Percentiles rank a stretch among this genome's conserved stretches.
Evolutionary conservation across 305 asterid species (phyloP).

Genomic region (Fraxinus sp.): DNA sequence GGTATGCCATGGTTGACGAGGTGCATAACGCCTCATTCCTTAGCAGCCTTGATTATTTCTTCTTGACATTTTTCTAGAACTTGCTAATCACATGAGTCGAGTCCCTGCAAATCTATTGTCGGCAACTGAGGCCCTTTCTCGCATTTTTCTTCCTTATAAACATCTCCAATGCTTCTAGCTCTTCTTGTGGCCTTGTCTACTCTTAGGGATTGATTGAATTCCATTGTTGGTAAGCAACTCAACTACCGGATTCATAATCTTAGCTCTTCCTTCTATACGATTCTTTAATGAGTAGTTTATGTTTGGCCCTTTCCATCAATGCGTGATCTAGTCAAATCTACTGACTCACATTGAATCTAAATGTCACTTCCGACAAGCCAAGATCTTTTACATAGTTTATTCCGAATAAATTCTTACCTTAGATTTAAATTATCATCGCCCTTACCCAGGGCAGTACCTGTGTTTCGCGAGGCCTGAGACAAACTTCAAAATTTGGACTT

Average conservation of each 20-base stretch:
- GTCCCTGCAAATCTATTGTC: conserved; percentile 43
- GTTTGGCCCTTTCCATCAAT: background rate
- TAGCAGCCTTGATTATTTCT: conserved; percentile 61
- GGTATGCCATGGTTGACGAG: conserved; percentile 67
- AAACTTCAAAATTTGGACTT: no score
- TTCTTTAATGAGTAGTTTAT: background rate
- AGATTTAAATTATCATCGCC: background rate
- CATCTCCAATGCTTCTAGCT: conserved; percentile 51
- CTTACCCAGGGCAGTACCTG: background rate
- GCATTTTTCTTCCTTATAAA: conserved; percentile 55
- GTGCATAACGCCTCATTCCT: conserved; percentile 94
- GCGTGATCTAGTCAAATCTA: background rate
- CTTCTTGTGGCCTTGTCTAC: conserved; percentile 60
- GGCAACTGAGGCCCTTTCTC: conserved; percentile 62
- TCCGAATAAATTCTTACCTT: no score
- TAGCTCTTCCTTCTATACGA: background rate
- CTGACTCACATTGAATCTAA: no score
- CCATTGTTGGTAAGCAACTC: conserved; percentile 59
- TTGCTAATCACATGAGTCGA: conserved; percentile 41
- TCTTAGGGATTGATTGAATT: conserved; percentile 56
- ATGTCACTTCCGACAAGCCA: no score
- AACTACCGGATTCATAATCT: conserved; percentile 34
- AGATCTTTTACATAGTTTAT: conserved; percentile 16
- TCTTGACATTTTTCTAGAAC: conserved; percentile 40
- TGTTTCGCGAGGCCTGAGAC: no score